Percentiles rank a stretch among this genome's conserved stretches.
These are phyloP conservation scores for Allantophomopsis cytisporea DNA, from an alignment of 2,329 filamentous ascomycete species.

Conservation along the genomic window DNA sequence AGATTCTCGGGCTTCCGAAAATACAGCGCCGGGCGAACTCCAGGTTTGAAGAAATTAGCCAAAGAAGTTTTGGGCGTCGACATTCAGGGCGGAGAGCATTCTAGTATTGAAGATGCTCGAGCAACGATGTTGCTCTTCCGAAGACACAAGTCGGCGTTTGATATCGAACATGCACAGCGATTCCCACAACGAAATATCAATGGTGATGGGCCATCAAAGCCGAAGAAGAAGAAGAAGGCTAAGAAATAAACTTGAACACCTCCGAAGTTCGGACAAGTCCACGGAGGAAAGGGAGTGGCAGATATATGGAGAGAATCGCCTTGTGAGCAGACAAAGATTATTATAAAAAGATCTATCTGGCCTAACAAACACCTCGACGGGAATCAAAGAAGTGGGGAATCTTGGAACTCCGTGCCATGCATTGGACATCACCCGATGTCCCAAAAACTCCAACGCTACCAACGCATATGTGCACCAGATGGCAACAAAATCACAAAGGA, in stretches of 20 bases:
- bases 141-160: constrained; percentile 72
- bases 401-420: constrained; percentile 3
- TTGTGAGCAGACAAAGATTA: no score
- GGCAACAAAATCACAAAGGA: constrained; percentile 32
- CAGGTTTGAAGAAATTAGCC: constrained; percentile 46
- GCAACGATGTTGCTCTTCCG: constrained; percentile 84
- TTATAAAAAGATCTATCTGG: constrained; percentile 3
- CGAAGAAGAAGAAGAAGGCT: constrained; percentile 27
- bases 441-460: constrained; percentile 3
- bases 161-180: constrained; percentile 61
- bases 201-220: constrained; percentile 7
- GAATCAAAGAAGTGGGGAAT: neutral
- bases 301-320: neutral
- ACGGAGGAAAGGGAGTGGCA: neutral
- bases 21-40: constrained; percentile 52
- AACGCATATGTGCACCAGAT: constrained; percentile 1
- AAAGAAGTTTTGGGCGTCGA: constrained; percentile 43
- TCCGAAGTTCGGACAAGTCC: neutral
- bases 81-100: constrained; percentile 51
- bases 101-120: constrained; percentile 66
- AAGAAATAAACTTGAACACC: neutral
- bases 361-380: constrained; percentile 1
- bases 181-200: constrained; percentile 30
- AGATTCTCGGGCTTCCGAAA: constrained; percentile 63
- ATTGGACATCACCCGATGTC: constrained; percentile 1